A percentile compares a stretch with the other conserved stretches of the same genome.
These are phyloP conservation scores for Claviceps arundinis DNA, from an alignment of 2,329 filamentous ascomycete genomes.

Conservation along the genomic window DNA sequence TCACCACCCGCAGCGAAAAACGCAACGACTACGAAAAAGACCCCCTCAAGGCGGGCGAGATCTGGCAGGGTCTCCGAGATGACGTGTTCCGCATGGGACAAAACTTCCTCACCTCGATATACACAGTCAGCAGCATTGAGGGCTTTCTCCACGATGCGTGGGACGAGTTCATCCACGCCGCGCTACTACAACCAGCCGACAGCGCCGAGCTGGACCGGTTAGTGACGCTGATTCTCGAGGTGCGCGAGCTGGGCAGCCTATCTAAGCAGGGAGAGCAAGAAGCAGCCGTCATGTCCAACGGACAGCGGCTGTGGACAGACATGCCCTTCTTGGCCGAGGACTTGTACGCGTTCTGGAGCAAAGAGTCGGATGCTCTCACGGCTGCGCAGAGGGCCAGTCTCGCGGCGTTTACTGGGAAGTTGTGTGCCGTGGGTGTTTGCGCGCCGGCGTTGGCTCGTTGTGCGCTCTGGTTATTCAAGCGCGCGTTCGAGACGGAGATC, in stretches of 20 bases:
- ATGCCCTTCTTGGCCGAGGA: conserved; percentile 5
- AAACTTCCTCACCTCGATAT: too few relatives aligned
- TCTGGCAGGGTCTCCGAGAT: too few relatives aligned
- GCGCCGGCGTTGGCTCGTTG: conserved; percentile 1
- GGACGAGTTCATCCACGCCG: too few relatives aligned
- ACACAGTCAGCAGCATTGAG: too few relatives aligned
- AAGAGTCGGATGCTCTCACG: not conserved
- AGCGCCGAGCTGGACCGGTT: too few relatives aligned
- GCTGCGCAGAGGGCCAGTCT: not conserved
- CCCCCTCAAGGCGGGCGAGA: not conserved
- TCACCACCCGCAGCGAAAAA: conserved; percentile 4
- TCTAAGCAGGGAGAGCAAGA: not conserved
- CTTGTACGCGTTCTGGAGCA: not conserved
- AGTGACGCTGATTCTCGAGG: too few relatives aligned
- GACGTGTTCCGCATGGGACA: too few relatives aligned
- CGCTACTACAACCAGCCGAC: too few relatives aligned
- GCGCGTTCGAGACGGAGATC: conserved; percentile 1
- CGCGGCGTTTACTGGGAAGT: conserved; percentile 3
- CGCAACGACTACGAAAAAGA: conserved; percentile 2
- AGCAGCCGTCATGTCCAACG: conserved; percentile 3
- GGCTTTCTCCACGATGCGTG: too few relatives aligned
- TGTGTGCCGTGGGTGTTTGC: conserved; percentile 5
- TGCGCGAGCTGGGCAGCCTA: conserved; percentile 28
- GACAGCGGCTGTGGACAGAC: conserved; percentile 5
- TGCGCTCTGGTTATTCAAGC: conserved; percentile 5